Percentiles rank a stretch among this genome's conserved stretches.
Conservation (phyloP, 306 rosid genomes). For the Pterocarpus santalinus region DNA sequence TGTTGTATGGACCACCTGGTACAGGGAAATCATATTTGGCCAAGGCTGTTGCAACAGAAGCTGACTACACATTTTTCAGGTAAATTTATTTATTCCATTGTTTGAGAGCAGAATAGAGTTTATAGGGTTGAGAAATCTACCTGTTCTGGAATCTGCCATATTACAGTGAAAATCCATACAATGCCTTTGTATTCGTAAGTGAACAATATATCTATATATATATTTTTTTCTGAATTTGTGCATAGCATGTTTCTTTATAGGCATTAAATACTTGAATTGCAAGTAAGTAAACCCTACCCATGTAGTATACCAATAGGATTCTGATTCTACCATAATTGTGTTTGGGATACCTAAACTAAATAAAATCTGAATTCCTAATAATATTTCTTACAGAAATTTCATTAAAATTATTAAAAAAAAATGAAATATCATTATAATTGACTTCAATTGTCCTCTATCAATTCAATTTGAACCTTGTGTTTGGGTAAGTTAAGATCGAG, state of each 20-base stretch:
- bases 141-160: neutral
- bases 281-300: no score
- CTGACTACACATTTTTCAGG: slow-evolving; percentile 98
- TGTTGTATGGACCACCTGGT: slow-evolving; percentile 98
- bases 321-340: no score
- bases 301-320: no score
- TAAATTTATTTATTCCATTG: slow-evolving; percentile 37
- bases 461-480: neutral
- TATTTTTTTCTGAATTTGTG: slow-evolving; percentile 32
- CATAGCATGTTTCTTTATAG: slow-evolving; percentile 3
- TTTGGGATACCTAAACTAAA: no score
- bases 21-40: slow-evolving; percentile 99
- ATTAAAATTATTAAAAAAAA: neutral
- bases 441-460: no score
- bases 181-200: slow-evolving; percentile 24
- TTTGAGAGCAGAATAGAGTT: neutral
- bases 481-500: slow-evolving; percentile 7
- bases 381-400: neutral
- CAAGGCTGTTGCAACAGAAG: slow-evolving; percentile 99
- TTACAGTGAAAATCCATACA: slow-evolving; percentile 5
- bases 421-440: no score
- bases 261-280: no score
- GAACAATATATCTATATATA: neutral
- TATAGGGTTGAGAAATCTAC: neutral
- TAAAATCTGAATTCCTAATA: no score